A percentile compares a stretch with the other conserved stretches of the same genome.
Evolutionary conservation across 768 basidiomycete species (phyloP).

Genomic region (Xerocomellus intermedius): DNA sequence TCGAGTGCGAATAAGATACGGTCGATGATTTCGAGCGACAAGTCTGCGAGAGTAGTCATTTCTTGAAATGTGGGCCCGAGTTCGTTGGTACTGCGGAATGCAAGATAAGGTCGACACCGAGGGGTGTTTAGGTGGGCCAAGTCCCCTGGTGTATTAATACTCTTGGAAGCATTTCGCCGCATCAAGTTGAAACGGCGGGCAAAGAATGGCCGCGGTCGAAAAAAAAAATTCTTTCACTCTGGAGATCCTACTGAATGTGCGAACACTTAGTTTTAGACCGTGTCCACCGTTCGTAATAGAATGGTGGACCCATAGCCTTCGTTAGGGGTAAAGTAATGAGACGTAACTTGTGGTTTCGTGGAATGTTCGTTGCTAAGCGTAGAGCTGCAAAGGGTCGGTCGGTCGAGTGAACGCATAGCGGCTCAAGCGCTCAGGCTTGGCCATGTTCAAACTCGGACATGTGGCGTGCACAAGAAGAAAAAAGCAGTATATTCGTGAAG

Average conservation of each 20-base stretch:
- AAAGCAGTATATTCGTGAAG: not conserved
- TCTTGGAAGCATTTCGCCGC: not conserved
- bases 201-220: conserved; percentile 13
- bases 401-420: not conserved
- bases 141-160: conserved; percentile 9
- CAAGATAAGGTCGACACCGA: not conserved
- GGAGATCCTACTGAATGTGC: not conserved
- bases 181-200: conserved; percentile 17
- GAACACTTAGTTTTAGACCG: not conserved
- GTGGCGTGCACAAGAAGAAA: not conserved
- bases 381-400: not conserved
- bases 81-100: not conserved
- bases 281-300: conserved; percentile 2
- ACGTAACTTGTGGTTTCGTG: not conserved
- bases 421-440: no score
- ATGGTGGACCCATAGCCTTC: not conserved
- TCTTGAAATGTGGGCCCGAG: not conserved
- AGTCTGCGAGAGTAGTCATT: conserved; percentile 30
- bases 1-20: conserved; percentile 55
- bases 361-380: not conserved
- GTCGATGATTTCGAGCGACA: conserved; percentile 63
- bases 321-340: not conserved
- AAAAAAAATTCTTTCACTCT: conserved; percentile 31
- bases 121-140: not conserved
- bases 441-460: not conserved